These are phyloP conservation scores for Zelopaecilomyces penicillatus DNA, from an alignment of 2,329 filamentous ascomycete genomes.

Conservation along the genomic window DNA sequence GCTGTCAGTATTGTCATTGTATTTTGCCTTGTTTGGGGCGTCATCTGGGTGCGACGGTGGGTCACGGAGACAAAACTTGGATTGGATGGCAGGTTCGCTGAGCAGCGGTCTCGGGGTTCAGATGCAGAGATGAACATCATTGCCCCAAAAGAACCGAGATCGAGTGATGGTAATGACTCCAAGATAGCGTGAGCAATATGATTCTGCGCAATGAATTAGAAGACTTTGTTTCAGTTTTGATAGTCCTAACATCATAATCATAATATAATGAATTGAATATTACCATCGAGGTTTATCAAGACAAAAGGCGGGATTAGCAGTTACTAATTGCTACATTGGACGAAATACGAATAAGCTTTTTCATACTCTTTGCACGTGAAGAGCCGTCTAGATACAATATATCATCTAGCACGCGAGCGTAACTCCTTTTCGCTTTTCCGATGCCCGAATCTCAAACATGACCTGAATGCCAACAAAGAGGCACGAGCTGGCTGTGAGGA, in stretches of 20 bases:
- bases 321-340: too few relatives aligned
- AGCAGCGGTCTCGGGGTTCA: constrained; percentile 12
- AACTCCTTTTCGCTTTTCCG: constrained; percentile 74
- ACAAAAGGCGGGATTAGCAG: too few relatives aligned
- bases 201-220: too few relatives aligned
- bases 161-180: too few relatives aligned
- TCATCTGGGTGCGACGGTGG: constrained; percentile 43
- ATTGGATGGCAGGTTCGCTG: constrained; percentile 34
- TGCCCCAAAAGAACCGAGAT: constrained; percentile 12
- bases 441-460: constrained; percentile 93
- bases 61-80: constrained; percentile 39
- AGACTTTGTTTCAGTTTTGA: too few relatives aligned
- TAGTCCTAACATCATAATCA: too few relatives aligned
- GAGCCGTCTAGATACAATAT: neutral
- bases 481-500: constrained; percentile 60
- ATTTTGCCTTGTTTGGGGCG: constrained; percentile 41
- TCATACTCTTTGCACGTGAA: too few relatives aligned
- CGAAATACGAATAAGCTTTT: too few relatives aligned
- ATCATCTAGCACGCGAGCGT: constrained; percentile 63
- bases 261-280: too few relatives aligned
- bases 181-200: too few relatives aligned
- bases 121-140: constrained; percentile 21
- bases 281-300: too few relatives aligned
- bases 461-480: constrained; percentile 82
- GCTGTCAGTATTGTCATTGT: constrained; percentile 42